Conservation (phyloP, 208 protist genomes). For the Vickermania ingenoplastis region DNA sequence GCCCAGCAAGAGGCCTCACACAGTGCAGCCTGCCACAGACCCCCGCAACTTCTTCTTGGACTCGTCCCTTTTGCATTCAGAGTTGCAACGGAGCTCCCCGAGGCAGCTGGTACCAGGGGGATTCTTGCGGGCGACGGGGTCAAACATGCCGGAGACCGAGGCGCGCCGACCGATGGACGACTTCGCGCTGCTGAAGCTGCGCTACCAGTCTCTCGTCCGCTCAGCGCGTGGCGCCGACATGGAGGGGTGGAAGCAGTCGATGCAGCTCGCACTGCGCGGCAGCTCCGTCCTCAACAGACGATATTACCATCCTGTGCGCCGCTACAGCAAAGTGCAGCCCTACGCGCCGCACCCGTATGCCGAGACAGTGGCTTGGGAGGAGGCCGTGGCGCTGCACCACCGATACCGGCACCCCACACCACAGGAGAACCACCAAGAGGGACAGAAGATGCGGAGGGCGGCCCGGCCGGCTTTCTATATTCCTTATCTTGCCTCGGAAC, state of each 20-base stretch:
- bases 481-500: neutral
- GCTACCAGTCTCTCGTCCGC: constrained; percentile 12
- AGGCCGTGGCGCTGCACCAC: constrained; percentile 23
- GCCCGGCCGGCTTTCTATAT: neutral
- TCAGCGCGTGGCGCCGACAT: neutral
- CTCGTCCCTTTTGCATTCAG: neutral
- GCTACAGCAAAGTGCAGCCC: constrained; percentile 19
- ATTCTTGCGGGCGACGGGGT: neutral
- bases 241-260: neutral
- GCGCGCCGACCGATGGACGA: constrained; percentile 20
- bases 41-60: neutral
- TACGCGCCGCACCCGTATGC: constrained; percentile 22
- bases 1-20: no score
- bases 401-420: neutral
- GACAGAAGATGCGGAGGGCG: neutral
- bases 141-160: neutral
- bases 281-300: constrained; percentile 30
- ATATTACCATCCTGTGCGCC: constrained; percentile 48
- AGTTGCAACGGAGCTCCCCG: neutral
- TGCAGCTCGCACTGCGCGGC: neutral
- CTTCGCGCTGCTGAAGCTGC: constrained; percentile 25
- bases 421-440: neutral
- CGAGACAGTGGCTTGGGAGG: constrained; percentile 28
- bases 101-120: neutral
- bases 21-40: no score